Evolutionary conservation across 306 rosid species (phyloP), one percentile per base, ranked within the genome.

Genomic region (Psophocarpus tetragonolobus): DNA sequence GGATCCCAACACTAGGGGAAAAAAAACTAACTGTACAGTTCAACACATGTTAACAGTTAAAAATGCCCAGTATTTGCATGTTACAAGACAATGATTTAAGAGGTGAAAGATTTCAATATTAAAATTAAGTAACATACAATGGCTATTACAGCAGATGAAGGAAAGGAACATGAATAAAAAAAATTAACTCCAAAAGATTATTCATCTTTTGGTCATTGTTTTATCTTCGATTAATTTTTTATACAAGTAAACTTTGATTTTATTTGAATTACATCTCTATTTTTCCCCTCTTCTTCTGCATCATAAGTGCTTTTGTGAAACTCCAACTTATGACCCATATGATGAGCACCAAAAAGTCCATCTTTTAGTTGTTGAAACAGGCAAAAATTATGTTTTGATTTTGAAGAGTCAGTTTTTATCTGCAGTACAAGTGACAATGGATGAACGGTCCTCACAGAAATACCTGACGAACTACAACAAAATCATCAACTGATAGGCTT

Each of bases 381-480:
- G 67, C 32, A 41, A 36, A 36, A 41, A 3, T 17, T 58, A 18
- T 60, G 60, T 15, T 50, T 17, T 60, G 60, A 15, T 50, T 17
- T 30, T 3, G 26, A 26, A 56, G 58, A n/a, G 45, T 6, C 2
- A 1, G 9, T 20, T 56, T 56, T 65, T 72, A 54, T 76, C 45
- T 63, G 14, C 50, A 56, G 38, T 54, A 35, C 56, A 47, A 32
- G 23, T 24, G 73, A 78, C 45, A 24, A 72, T 54, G 39, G 41
- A 39, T 23, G 21, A 57, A 45, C 61, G 47, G 44, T 24, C 26
- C 24, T 35, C 51, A 58, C 64, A 26, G 47, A 75, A 57, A 71
- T 94, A 94, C 98, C 97, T 94, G 92, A 26, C 88, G 95, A 72
- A 94, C 89, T 72, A 90, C 85, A 29, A 94, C 93, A 74, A 75